Conservation (phyloP, 495 filamentous ascomycete genomes). For the Xylaria bambusicola region DNA sequence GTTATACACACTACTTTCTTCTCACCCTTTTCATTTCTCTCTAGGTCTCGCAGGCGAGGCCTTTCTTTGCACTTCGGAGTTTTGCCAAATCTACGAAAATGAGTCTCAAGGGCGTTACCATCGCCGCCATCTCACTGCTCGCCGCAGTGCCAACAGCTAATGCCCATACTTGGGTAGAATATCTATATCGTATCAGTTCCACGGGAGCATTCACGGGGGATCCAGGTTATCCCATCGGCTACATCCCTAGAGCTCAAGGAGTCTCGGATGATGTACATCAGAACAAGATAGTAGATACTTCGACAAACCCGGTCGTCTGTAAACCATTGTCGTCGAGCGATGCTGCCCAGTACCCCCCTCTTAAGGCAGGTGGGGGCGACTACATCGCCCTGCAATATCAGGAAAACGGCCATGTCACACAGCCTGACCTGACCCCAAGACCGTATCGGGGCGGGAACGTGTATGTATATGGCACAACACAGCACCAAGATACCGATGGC, state of each 20-base stretch:
- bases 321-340: constrained; percentile 56
- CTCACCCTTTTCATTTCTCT: neutral
- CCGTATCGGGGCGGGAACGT: constrained; percentile 71
- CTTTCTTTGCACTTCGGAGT: neutral
- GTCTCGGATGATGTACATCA: constrained; percentile 51
- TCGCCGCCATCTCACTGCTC: constrained; percentile 31
- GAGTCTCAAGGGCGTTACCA: constrained; percentile 16
- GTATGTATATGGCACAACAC: constrained; percentile 75
- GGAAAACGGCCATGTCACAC: constrained; percentile 87
- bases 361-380: constrained; percentile 67
- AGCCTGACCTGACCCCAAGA: constrained; percentile 61
- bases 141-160: constrained; percentile 39
- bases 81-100: constrained; percentile 15
- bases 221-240: constrained; percentile 68
- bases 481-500: constrained; percentile 57
- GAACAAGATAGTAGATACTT: constrained; percentile 44
- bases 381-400: constrained; percentile 72
- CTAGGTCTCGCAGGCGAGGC: constrained; percentile 17
- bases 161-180: constrained; percentile 81
- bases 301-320: constrained; percentile 35
- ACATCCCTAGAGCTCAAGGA: constrained; percentile 50
- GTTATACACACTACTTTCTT: constrained; percentile 3
- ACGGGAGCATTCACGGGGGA: constrained; percentile 73
- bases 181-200: constrained; percentile 65
- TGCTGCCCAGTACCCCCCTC: constrained; percentile 57